Conservation (phyloP, 75 land plant genomes). For the Pinus taeda region DNA sequence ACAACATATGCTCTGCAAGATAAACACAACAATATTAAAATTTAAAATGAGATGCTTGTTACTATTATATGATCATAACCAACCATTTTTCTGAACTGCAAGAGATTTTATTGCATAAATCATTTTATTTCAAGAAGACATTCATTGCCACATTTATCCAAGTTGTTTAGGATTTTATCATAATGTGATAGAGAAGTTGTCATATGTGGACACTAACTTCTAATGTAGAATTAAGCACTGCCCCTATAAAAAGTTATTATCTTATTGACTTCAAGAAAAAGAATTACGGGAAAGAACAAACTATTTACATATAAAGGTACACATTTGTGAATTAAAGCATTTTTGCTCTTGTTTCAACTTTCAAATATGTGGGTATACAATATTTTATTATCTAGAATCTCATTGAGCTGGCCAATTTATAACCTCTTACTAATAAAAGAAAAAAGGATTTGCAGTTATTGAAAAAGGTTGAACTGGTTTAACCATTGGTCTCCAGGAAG, state of each 20-base stretch:
- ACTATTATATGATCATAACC: neutral
- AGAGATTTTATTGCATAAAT: neutral
- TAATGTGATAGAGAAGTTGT: neutral
- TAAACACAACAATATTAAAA: conserved; percentile 5
- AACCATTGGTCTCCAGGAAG: too few relatives aligned
- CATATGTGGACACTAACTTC: too few relatives aligned
- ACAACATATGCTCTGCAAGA: conserved; percentile 93
- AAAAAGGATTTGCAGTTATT: too few relatives aligned
- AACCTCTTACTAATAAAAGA: too few relatives aligned
- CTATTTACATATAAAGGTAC: neutral
- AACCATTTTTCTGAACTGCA: neutral
- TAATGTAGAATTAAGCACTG: too few relatives aligned
- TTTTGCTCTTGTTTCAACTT: too few relatives aligned
- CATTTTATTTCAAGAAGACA: neutral
- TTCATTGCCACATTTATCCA: neutral
- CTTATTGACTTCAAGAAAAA: neutral
- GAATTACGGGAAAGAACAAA: neutral
- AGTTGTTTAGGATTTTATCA: neutral
- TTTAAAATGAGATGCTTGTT: neutral
- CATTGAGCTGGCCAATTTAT: too few relatives aligned
- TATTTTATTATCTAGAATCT: too few relatives aligned
- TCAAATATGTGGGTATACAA: too few relatives aligned
- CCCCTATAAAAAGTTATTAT: too few relatives aligned
- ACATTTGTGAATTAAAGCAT: too few relatives aligned
- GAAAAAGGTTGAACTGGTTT: too few relatives aligned